These are phyloP conservation scores for Lactifluus hygrophoroides DNA, from an alignment of 768 basidiomycete species.

Conservation along the genomic window DNA sequence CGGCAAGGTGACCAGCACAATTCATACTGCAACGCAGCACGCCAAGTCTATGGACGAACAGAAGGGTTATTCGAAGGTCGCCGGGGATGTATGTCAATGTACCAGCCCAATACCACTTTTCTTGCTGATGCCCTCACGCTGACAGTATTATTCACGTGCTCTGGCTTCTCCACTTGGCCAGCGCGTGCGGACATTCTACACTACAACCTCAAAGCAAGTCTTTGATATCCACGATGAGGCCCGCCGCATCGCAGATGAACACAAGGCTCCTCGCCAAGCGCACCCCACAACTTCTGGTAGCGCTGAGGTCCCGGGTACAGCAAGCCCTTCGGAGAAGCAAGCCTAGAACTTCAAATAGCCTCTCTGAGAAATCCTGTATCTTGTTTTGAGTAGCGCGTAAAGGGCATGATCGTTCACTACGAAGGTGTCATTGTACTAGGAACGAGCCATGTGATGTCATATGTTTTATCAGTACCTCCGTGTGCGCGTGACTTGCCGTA, in stretches of 20 bases:
- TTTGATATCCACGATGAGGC: slow-evolving; percentile 93
- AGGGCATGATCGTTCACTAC: neutral
- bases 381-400: neutral
- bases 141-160: slow-evolving; percentile 71
- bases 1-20: slow-evolving; percentile 55
- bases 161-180: slow-evolving; percentile 69
- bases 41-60: slow-evolving; percentile 74
- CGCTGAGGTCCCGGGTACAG: neutral
- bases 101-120: neutral
- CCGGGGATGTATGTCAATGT: slow-evolving; percentile 45
- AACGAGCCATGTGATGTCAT: neutral
- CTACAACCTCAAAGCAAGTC: slow-evolving; percentile 79
- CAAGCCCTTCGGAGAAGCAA: neutral
- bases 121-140: neutral
- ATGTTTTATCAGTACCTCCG: neutral
- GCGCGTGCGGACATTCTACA: slow-evolving; percentile 78
- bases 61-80: slow-evolving; percentile 63
- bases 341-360: neutral
- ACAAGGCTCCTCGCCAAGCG: slow-evolving; percentile 32
- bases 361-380: neutral
- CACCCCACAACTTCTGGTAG: neutral
- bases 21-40: slow-evolving; percentile 57
- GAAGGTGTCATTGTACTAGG: neutral
- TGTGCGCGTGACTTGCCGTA: neutral
- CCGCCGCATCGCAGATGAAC: slow-evolving; percentile 58